Evolutionary conservation across 1,139 yeast genomes (phyloP), one percentile per base, ranked within the genome.

Genomic region (Hyphopichia pseudoburtonii): DNA sequence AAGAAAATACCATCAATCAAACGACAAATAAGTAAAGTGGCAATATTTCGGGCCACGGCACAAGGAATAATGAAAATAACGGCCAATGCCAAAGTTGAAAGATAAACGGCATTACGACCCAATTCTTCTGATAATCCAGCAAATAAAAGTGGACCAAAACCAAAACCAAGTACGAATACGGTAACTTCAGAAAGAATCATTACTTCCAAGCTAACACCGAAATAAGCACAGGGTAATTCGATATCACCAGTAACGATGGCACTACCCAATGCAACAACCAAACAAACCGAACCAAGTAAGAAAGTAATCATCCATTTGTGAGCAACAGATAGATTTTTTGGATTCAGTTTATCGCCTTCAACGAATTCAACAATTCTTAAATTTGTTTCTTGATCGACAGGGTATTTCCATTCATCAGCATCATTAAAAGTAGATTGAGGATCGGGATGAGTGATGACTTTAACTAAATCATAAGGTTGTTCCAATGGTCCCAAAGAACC

Each of bases 41-140:
- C 90, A 46, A 85, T 82, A 57, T 85, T 85, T 50, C 74, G 57
- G 4, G 90, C 90, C 22, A 69, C 68, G 0, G 82, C 90, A 63
- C 89, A 83, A 9, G 90, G 89, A 38, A 86, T 69, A 45, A 83
- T 71, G 49, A 85, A 85, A 5, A 83, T 60, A 14, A 82, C 73
- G 4, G 85, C 86, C 36, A 80, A 42, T 10, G 70, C 64, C 37
- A 84, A 62, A 46, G 6, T 82, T 1, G 61, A 46, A 7, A 59
- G 64, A 55, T 83, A 84, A 25, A 84, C 70, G 12, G 73, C 66
- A 43, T 69, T 74, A 51, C 92, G 70, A n/a, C 92, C 92, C 29
- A 79, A 56, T 51, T 82, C 84, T 58, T 84, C 90, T n/a, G 84
- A 77, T 22, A 80, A 50, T 12, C 92, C 92, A 17, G 90, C 89